Percentiles rank a stretch among this genome's conserved stretches.
Conservation (phyloP, 169 alveolate species). For the Cryptosporidium parvum region DNA sequence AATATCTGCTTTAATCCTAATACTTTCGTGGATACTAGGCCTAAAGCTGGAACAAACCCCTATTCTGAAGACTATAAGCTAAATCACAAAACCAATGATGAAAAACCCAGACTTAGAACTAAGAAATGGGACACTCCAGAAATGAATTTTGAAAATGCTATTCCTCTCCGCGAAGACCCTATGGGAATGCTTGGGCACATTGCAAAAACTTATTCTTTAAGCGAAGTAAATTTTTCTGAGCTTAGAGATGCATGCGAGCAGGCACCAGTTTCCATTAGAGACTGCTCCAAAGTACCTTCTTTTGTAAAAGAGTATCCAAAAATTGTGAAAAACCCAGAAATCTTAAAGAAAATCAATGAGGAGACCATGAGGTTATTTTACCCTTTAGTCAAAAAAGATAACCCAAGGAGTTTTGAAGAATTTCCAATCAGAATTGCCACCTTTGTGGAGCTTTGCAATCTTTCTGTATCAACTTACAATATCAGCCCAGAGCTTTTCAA, state of each 20-base stretch:
- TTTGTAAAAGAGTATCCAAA: slow-evolving; percentile 9
- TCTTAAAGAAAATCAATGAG: slow-evolving; percentile 12
- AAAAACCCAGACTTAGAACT: not conserved
- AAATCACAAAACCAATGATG: not conserved
- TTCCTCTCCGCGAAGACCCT: slow-evolving; percentile 29
- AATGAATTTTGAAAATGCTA: slow-evolving; percentile 2
- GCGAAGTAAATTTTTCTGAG: slow-evolving; percentile 8
- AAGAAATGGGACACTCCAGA: slow-evolving; percentile 15
- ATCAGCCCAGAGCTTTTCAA: slow-evolving; percentile 35
- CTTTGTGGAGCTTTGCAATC: slow-evolving; percentile 51
- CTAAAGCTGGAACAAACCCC: slow-evolving; percentile 17
- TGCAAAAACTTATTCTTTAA: slow-evolving; percentile 10
- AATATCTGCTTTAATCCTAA: slow-evolving; percentile 5
- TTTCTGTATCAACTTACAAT: slow-evolving; percentile 50
- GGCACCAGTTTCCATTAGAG: slow-evolving; percentile 21
- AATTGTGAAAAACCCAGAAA: not conserved
- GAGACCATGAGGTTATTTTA: slow-evolving; percentile 49
- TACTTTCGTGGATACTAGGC: slow-evolving; percentile 17
- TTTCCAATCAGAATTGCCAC: slow-evolving; percentile 58
- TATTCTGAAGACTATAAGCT: slow-evolving; percentile 8
- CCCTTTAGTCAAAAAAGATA: slow-evolving; percentile 17
- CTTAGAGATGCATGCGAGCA: slow-evolving; percentile 27
- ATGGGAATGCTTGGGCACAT: slow-evolving; percentile 52
- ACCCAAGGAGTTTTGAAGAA: slow-evolving; percentile 20
- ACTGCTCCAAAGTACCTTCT: slow-evolving; percentile 14